Base-by-base conservation (phyloP, 2,329 filamentous ascomycete species). In the Aspergillus neoniger region DNA sequence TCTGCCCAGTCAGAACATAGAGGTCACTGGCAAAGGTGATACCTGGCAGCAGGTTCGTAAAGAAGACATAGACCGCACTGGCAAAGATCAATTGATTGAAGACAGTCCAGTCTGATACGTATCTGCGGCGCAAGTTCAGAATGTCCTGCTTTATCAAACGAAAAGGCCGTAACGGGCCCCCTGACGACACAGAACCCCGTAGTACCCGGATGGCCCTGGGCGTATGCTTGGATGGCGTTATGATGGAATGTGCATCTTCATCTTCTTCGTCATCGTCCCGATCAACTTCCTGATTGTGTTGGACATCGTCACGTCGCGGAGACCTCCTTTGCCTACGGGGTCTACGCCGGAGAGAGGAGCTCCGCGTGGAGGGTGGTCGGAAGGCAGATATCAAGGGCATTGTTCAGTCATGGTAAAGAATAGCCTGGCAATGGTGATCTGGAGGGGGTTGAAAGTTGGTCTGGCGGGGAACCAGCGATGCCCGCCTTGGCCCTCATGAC, bases 1-100 rank as follows among this genome's bases (percentile, higher is more conserved):
- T 86, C 67, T 82, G 76, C 14, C 86, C 86, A 0, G 86, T 89
- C 63, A 86, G 74, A 4, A 83, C 82, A 68, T 86, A 87, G 59
- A 89, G 72, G 70, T 89, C 87, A 70, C 83, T 86, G 0, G 86
- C 86, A 73, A 89, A 89, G 0, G 86, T 89, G 67, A 89, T 88
- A 1, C 87, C 86, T 0, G 87, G 87, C 10, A 89, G 73, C 5
- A 89, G 78, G 69, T 88, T 88, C 28, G 86, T 88, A 69, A 89
- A 88, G 77, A 88, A 88, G 61, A 88, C 81, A 72, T 87, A 88
- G 30, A 88, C 81, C 1, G 86, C 83, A 67, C 85, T 87, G 23
- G 86, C 86, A 56, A 89, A 74, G 6, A 88, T 77, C 41, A 88
- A 76, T 67, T 89, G 87, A 67, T 88, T 88, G 72, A 89, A 88